Conservation (phyloP, 495 filamentous ascomycete genomes). For the Penicillium daleae region DNA sequence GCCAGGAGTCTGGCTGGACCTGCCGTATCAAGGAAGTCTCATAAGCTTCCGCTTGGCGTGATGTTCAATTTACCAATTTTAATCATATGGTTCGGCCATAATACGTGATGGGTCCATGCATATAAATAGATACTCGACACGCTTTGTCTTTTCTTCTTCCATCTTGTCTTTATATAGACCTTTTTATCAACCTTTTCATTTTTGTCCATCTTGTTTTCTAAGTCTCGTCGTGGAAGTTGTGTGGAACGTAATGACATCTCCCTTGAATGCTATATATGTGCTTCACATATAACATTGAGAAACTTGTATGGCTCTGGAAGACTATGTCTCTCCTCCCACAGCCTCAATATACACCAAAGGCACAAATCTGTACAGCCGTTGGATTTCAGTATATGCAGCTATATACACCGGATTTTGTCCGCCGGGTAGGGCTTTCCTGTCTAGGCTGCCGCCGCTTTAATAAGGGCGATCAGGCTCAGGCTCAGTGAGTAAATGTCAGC, state of each 20-base stretch:
- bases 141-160: slow-evolving; percentile 16
- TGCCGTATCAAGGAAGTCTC: slow-evolving; percentile 70
- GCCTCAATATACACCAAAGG: not conserved
- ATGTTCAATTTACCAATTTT: slow-evolving; percentile 29
- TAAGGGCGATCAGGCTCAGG: too few species aligned
- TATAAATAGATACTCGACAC: slow-evolving; percentile 34
- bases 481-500: too few species aligned
- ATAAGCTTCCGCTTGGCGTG: slow-evolving; percentile 33
- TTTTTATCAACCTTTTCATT: slow-evolving; percentile 14
- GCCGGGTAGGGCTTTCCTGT: too few species aligned
- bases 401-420: too few species aligned
- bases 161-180: slow-evolving; percentile 25
- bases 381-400: too few species aligned
- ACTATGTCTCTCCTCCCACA: not conserved
- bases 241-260: not conserved
- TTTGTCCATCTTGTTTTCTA: slow-evolving; percentile 16
- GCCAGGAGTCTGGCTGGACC: slow-evolving; percentile 73
- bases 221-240: not conserved
- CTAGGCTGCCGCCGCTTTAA: too few species aligned
- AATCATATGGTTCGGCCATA: slow-evolving; percentile 31
- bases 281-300: not conserved
- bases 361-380: not conserved
- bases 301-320: not conserved
- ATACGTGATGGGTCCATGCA: slow-evolving; percentile 38
- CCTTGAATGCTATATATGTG: not conserved